Evolutionary conservation across 2,329 filamentous ascomycete genomes (phyloP).

Genomic region (Exserohilum turcica): DNA sequence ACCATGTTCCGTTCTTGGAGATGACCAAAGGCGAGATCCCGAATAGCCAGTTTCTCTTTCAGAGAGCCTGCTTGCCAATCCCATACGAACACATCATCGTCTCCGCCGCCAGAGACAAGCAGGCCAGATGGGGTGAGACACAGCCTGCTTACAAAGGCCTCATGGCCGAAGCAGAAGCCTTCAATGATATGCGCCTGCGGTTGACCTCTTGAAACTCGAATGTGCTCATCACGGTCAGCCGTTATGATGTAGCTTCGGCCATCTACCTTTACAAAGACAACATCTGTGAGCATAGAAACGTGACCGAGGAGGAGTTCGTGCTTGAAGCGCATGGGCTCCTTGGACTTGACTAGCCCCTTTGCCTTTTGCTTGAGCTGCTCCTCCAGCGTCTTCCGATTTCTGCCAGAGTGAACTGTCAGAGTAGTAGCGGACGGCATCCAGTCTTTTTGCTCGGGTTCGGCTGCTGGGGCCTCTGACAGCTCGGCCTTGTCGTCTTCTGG

Average conservation of each 20-base stretch:
- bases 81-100: conserved; percentile 79
- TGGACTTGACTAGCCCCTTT: conserved; percentile 51
- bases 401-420: conserved; percentile 65
- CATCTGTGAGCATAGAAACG: conserved; percentile 88
- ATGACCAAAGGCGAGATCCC: conserved; percentile 29
- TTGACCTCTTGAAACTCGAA: conserved; percentile 80
- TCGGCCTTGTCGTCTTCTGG: conserved; percentile 36
- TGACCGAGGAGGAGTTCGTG: conserved; percentile 84
- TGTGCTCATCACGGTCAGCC: conserved; percentile 77
- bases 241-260: conserved; percentile 67
- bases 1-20: conserved; percentile 24
- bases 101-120: conserved; percentile 86
- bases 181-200: conserved; percentile 90
- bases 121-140: conserved; percentile 68
- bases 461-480: conserved; percentile 23
- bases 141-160: conserved; percentile 79
- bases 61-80: conserved; percentile 69
- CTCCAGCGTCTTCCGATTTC: conserved; percentile 63
- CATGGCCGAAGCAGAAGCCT: conserved; percentile 85
- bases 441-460: conserved; percentile 36
- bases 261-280: conserved; percentile 60
- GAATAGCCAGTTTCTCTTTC: conserved; percentile 58
- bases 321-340: conserved; percentile 65
- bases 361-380: conserved; percentile 58
- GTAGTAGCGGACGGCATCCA: conserved; percentile 61